A percentile compares a stretch with the other conserved stretches of the same genome.
phyloP scores from a whole-genome alignment of 306 rosid genomes.

The Ammopiptanthus mongolicus region DNA sequence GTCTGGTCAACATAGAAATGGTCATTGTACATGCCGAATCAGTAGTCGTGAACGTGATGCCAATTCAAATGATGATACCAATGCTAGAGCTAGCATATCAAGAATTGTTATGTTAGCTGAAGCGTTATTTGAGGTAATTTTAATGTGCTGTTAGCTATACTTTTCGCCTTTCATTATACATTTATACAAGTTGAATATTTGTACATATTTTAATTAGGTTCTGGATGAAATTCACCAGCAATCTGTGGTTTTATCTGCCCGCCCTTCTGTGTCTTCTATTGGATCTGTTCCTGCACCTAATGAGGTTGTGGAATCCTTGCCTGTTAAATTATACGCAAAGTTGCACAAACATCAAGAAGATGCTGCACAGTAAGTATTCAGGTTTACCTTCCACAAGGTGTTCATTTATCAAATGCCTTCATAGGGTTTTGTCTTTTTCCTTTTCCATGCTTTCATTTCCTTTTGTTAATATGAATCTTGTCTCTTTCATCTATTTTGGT shows the following conservation, averaged over 20 bases:
- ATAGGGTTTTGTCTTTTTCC: neutral
- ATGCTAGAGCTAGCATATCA: conserved; percentile 97
- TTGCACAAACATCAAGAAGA: conserved; percentile 81
- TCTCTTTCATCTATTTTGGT: neutral
- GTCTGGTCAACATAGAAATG: conserved; percentile 91
- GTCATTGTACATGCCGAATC: conserved; percentile 77
- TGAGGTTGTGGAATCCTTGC: conserved; percentile 95
- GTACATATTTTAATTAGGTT: conserved; percentile 82
- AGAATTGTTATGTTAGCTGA: conserved; percentile 98
- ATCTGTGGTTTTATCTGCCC: conserved; percentile 91
- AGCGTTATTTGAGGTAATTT: conserved; percentile 92
- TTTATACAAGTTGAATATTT: conserved; percentile 55
- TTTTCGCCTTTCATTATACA: conserved; percentile 11
- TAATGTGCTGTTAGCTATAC: conserved; percentile 12
- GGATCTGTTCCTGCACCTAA: conserved; percentile 96
- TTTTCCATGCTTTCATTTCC: neutral
- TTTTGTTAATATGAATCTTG: neutral
- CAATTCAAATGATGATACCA: conserved; percentile 56
- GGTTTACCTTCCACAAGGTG: neutral
- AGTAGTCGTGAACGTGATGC: conserved; percentile 58
- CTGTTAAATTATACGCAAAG: conserved; percentile 73
- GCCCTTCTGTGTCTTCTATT: conserved; percentile 87
- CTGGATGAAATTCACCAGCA: conserved; percentile 99
- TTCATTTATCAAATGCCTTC: neutral
- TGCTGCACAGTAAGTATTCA: conserved; percentile 76